Evolutionary conservation across 805 yeast genomes (phyloP).

Genomic region (Ogataea siamensis): DNA sequence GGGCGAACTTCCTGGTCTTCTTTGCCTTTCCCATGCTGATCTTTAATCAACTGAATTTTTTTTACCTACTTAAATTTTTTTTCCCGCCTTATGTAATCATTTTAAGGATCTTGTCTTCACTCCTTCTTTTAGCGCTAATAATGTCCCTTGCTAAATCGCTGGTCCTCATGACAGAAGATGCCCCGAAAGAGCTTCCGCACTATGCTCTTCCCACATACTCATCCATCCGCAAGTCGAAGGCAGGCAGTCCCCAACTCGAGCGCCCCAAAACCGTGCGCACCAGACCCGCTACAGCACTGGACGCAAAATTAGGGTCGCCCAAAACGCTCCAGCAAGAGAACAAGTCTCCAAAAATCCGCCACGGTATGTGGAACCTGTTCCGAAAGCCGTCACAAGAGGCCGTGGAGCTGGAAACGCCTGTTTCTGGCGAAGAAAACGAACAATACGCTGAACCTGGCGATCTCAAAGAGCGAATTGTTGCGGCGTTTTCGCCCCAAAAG

Average conservation of each 20-base stretch:
- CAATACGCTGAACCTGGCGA: constrained; percentile 1
- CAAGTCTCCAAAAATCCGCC: constrained; percentile 5
- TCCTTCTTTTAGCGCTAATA: constrained; percentile 10
- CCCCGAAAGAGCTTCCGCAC: constrained; percentile 20
- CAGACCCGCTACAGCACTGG: constrained; percentile 4
- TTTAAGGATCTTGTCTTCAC: constrained; percentile 7
- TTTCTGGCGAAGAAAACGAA: constrained; percentile 13
- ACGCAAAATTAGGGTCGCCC: constrained; percentile 6
- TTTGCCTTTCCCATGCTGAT: constrained; percentile 87
- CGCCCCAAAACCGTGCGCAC: constrained; percentile 7
- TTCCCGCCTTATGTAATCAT: constrained; percentile 9
- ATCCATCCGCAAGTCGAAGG: constrained; percentile 21
- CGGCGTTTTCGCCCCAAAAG: constrained; percentile 6
- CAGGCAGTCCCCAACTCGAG: constrained; percentile 11
- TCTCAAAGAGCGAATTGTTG: constrained; percentile 5
- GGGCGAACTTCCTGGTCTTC: constrained; percentile 96
- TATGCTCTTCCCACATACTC: constrained; percentile 27
- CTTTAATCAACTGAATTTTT: constrained; percentile 1
- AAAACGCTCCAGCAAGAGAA: constrained; percentile 4
- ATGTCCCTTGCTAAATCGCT: constrained; percentile 12
- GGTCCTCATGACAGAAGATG: constrained; percentile 14
- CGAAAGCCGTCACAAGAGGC: constrained; percentile 5
- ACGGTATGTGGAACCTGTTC: constrained; percentile 16
- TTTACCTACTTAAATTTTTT: constrained; percentile 6
- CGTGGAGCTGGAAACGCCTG: constrained; percentile 4